Percentiles rank a stretch among this genome's conserved stretches.
These are phyloP conservation scores for Macrolepiota fuliginosa DNA, from an alignment of 768 basidiomycete genomes.

Conservation along the genomic window DNA sequence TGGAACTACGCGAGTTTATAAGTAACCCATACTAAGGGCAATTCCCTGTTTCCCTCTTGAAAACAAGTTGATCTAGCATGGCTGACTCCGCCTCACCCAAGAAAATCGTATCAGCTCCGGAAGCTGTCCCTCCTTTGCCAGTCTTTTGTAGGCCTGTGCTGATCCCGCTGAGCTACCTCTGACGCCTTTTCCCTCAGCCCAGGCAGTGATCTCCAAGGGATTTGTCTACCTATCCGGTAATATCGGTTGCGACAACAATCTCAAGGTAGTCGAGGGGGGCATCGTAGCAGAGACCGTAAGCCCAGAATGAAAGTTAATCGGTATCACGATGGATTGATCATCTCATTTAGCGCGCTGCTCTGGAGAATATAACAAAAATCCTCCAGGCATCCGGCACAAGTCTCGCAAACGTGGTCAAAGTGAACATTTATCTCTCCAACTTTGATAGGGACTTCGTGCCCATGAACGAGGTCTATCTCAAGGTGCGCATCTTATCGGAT, in stretches of 20 bases:
- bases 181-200: slow-evolving; percentile 22
- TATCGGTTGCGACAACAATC: slow-evolving; percentile 14
- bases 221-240: slow-evolving; percentile 17
- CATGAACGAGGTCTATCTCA: slow-evolving; percentile 39
- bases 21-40: neutral
- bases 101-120: slow-evolving; percentile 26
- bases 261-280: slow-evolving; percentile 16
- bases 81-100: slow-evolving; percentile 12
- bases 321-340: neutral
- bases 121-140: slow-evolving; percentile 33
- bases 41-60: neutral
- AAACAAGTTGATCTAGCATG: neutral
- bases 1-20: neutral
- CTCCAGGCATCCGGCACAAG: slow-evolving; percentile 39
- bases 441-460: slow-evolving; percentile 33
- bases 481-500: slow-evolving; percentile 20
- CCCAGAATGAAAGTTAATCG: neutral
- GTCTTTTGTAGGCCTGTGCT: slow-evolving; percentile 28
- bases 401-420: slow-evolving; percentile 40
- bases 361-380: slow-evolving; percentile 39
- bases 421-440: slow-evolving; percentile 37
- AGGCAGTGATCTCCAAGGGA: slow-evolving; percentile 33
- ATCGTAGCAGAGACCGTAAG: slow-evolving; percentile 16
- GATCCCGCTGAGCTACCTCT: neutral
- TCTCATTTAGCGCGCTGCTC: slow-evolving; percentile 27